Evolutionary conservation across 2,329 filamentous ascomycete genomes (phyloP).

Genomic region (Xylariaceae sp.): DNA sequence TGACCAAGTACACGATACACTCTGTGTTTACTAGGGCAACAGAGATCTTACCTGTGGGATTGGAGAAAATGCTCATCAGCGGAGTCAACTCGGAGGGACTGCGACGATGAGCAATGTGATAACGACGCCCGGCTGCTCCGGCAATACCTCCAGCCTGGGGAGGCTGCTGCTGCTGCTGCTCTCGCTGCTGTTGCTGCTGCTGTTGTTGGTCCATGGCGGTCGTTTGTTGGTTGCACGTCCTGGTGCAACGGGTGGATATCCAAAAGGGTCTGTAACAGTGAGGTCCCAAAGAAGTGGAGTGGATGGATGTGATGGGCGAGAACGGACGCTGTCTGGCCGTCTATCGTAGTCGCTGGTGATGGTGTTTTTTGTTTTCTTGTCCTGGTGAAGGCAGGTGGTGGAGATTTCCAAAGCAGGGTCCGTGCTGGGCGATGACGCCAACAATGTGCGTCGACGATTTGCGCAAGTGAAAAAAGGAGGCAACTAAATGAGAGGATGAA

Average conservation of each 20-base stretch:
- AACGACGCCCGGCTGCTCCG: conserved; percentile 78
- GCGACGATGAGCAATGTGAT: conserved; percentile 95
- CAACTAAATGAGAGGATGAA: conserved; percentile 40
- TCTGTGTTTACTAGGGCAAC: not conserved
- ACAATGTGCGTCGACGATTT: conserved; percentile 15
- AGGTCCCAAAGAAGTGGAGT: conserved; percentile 19
- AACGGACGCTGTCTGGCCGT: conserved; percentile 20
- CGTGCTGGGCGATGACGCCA: conserved; percentile 11
- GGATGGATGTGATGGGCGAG: conserved; percentile 19
- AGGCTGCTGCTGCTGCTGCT: conserved; percentile 49
- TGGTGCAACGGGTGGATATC: conserved; percentile 38
- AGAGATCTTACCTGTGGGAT: conserved; percentile 53
- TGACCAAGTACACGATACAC: not conserved
- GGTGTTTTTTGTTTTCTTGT: not conserved
- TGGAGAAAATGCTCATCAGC: conserved; percentile 85
- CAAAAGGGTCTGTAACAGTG: conserved; percentile 6
- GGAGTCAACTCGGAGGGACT: conserved; percentile 97
- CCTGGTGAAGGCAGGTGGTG: conserved; percentile 7
- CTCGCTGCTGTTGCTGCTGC: conserved; percentile 46
- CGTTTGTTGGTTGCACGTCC: conserved; percentile 36
- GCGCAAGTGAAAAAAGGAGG: conserved; percentile 33
- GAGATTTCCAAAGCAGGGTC: conserved; percentile 3
- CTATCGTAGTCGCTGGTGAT: conserved; percentile 7
- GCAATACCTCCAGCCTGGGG: conserved; percentile 50
- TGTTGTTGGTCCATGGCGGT: conserved; percentile 57